Evolutionary conservation across 352 stramenopile species (phyloP).

Genomic region (Phytophthora idaei): DNA sequence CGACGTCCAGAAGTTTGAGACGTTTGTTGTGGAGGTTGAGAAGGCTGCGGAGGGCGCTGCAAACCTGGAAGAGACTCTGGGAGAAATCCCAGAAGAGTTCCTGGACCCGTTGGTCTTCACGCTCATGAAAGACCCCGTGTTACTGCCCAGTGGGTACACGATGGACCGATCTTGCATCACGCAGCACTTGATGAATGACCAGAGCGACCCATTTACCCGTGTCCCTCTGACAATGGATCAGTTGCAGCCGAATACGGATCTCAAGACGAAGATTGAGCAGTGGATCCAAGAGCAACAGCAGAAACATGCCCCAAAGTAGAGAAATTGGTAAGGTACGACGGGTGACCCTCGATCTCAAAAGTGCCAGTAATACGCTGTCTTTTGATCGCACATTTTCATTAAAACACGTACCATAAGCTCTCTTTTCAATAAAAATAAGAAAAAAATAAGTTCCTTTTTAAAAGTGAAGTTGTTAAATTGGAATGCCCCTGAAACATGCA

Average conservation of each 20-base stretch:
- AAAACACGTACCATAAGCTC: no score
- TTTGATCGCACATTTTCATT: no score
- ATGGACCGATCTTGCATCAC: conserved; percentile 96
- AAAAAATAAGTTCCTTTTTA: no score
- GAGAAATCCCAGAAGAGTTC: conserved; percentile 96
- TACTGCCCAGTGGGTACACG: conserved; percentile 91
- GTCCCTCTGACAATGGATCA: conserved; percentile 82
- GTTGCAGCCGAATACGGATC: conserved; percentile 58
- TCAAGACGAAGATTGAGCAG: conserved; percentile 73
- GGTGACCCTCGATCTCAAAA: no score
- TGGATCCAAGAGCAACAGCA: conserved; percentile 55
- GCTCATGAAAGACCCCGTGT: conserved; percentile 97
- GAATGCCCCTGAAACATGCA: no score
- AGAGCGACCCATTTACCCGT: conserved; percentile 97
- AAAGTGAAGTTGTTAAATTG: no score
- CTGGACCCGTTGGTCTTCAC: conserved; percentile 95
- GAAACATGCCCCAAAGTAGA: conserved; percentile 26
- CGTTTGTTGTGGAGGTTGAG: conserved; percentile 65
- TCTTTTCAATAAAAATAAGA: no score
- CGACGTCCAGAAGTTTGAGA: conserved; percentile 56
- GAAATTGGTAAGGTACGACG: no score
- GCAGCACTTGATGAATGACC: conserved; percentile 97
- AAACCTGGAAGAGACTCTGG: conserved; percentile 79
- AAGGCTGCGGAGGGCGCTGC: conserved; percentile 48
- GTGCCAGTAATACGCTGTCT: no score